Conservation (phyloP, 495 filamentous ascomycete species). For the Aspergillus homomorphus region DNA sequence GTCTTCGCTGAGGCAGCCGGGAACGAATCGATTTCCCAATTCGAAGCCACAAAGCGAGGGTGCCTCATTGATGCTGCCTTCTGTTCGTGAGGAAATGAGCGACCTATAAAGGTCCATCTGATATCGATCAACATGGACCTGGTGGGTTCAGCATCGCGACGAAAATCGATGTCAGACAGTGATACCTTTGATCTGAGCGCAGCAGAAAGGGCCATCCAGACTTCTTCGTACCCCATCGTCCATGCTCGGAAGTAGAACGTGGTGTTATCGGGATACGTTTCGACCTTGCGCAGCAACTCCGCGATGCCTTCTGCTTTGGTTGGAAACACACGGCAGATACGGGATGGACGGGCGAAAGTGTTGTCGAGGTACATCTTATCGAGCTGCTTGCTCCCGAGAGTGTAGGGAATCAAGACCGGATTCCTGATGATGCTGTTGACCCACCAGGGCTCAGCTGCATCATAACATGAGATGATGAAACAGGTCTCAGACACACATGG, state of each 20-base stretch:
- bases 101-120: constrained; percentile 71
- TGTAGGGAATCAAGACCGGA: constrained; percentile 74
- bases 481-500: background rate
- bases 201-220: constrained; percentile 79
- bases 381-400: constrained; percentile 59
- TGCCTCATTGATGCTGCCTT: constrained; percentile 50
- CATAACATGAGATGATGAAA: background rate
- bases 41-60: constrained; percentile 71
- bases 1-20: constrained; percentile 68
- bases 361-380: constrained; percentile 88
- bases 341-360: constrained; percentile 58
- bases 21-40: constrained; percentile 66
- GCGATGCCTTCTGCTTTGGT: constrained; percentile 66
- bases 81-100: constrained; percentile 39
- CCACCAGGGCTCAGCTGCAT: constrained; percentile 64
- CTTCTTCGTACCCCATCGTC: constrained; percentile 93
- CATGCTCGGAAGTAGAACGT: constrained; percentile 83
- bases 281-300: constrained; percentile 69
- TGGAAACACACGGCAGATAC: constrained; percentile 49
- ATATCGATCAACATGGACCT: constrained; percentile 84
- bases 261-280: constrained; percentile 67
- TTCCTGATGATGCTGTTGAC: constrained; percentile 62
- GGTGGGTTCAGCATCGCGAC: constrained; percentile 11
- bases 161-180: background rate
- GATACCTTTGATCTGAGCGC: constrained; percentile 62